phyloP scores from a whole-genome alignment of 2,329 filamentous ascomycete species.

The Cladosporium phlei region DNA sequence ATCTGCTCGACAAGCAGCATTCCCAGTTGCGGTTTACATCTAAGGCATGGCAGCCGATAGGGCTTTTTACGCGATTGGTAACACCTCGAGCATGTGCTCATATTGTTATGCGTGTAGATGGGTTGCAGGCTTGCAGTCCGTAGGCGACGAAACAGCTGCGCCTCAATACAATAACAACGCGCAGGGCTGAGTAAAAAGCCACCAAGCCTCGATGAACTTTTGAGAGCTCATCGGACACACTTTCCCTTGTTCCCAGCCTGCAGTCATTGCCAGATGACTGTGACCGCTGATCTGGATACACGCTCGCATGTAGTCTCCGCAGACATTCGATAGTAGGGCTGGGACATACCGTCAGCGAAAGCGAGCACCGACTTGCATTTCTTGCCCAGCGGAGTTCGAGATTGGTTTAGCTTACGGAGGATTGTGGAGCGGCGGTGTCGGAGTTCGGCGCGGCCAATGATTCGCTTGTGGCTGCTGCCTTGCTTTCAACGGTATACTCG shows the following conservation, averaged over 20 bases:
- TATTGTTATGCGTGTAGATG: too few species aligned
- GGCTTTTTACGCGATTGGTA: too few species aligned
- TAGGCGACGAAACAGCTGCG: slow-evolving; percentile 27
- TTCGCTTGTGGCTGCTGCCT: not conserved
- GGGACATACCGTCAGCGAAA: not conserved
- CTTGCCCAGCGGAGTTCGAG: not conserved
- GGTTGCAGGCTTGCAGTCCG: too few species aligned
- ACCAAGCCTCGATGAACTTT: not conserved
- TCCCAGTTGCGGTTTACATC: too few species aligned
- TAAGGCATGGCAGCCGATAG: too few species aligned
- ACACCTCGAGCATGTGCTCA: too few species aligned
- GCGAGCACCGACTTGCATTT: not conserved
- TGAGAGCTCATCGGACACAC: not conserved
- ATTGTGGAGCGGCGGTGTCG: not conserved
- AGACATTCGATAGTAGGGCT: too few species aligned
- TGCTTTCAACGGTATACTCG: not conserved
- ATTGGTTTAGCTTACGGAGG: not conserved
- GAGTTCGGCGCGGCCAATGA: not conserved
- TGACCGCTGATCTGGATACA: not conserved
- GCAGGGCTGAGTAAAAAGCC: not conserved
- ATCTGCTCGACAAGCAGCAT: too few species aligned
- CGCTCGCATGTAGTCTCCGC: too few species aligned
- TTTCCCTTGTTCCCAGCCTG: not conserved
- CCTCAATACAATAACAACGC: slow-evolving; percentile 51
- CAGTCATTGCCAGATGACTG: not conserved